These are phyloP conservation scores for Haplosporangium sp. DNA, from an alignment of 371 early-diverging fungal species.

Conservation along the genomic window DNA sequence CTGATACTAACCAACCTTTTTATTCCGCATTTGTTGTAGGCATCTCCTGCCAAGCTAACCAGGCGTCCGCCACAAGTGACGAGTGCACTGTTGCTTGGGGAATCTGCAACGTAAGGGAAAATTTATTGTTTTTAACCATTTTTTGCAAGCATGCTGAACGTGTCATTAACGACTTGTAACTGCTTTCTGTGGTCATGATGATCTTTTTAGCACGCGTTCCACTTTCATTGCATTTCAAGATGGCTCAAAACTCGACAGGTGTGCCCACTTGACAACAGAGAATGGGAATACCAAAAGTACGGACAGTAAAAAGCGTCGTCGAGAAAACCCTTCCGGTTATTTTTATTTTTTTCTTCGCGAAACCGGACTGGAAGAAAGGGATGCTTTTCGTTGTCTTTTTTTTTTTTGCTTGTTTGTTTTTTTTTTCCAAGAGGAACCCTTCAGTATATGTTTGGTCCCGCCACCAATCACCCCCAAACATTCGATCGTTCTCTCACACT, in stretches of 20 bases:
- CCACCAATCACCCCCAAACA: background rate
- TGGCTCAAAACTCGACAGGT: constrained; percentile 99
- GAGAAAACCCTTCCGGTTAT: background rate
- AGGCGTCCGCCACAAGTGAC: constrained; percentile 90
- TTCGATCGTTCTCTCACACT: background rate
- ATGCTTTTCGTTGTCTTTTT: background rate
- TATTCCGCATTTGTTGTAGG: constrained; percentile 59
- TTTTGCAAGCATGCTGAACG: background rate
- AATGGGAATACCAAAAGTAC: constrained; percentile 98
- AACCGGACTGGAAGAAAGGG: too few species aligned
- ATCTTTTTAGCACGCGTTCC: constrained; percentile 95
- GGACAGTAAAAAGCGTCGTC: constrained; percentile 54
- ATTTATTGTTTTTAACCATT: background rate
- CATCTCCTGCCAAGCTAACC: constrained; percentile 98
- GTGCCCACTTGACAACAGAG: constrained; percentile 99
- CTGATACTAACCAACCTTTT: background rate
- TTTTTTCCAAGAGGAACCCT: too few species aligned
- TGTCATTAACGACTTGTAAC: background rate
- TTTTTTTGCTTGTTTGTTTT: background rate
- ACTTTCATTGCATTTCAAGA: constrained; percentile 99
- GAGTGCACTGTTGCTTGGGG: constrained; percentile 99
- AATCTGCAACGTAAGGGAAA: constrained; percentile 88
- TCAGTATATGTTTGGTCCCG: background rate
- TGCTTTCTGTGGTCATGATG: background rate
- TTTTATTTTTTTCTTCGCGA: background rate